Percentiles rank a stretch among this genome's conserved stretches.
phyloP scores from a whole-genome alignment of 2,329 filamentous ascomycete species.

The Fusarium palustre region DNA sequence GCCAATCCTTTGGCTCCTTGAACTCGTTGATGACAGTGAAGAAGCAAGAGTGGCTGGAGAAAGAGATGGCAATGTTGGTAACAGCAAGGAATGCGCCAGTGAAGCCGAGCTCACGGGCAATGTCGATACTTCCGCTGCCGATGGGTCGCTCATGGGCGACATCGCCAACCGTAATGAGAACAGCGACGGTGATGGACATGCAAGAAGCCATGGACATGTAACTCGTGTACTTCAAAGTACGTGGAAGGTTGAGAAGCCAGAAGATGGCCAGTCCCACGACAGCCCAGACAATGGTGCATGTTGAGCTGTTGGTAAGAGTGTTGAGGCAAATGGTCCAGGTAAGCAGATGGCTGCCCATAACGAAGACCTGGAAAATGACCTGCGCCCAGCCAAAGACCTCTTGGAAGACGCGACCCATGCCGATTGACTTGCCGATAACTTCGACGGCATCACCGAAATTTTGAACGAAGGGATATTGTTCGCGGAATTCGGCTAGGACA shows the following conservation, averaged over 20 bases:
- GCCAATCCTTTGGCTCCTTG: slow-evolving; percentile 62
- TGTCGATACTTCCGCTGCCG: slow-evolving; percentile 50
- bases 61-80: slow-evolving; percentile 75
- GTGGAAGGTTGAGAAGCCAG: slow-evolving; percentile 68
- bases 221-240: slow-evolving; percentile 72
- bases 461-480: slow-evolving; percentile 74
- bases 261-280: slow-evolving; percentile 70
- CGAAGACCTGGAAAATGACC: slow-evolving; percentile 72
- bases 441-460: slow-evolving; percentile 75
- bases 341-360: slow-evolving; percentile 76
- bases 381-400: slow-evolving; percentile 71
- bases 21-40: slow-evolving; percentile 75
- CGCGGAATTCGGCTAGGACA: slow-evolving; percentile 73
- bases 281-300: slow-evolving; percentile 73
- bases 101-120: slow-evolving; percentile 57
- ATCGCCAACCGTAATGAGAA: slow-evolving; percentile 72
- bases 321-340: slow-evolving; percentile 76
- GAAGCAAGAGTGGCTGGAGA: slow-evolving; percentile 74
- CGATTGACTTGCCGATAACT: slow-evolving; percentile 61
- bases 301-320: slow-evolving; percentile 67
- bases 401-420: slow-evolving; percentile 65
- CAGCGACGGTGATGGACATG: slow-evolving; percentile 70
- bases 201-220: slow-evolving; percentile 73
- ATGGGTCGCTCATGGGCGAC: slow-evolving; percentile 63
- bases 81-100: slow-evolving; percentile 67